Evolutionary conservation across 768 basidiomycete species (phyloP).

Genomic region (Mycena vitilis): DNA sequence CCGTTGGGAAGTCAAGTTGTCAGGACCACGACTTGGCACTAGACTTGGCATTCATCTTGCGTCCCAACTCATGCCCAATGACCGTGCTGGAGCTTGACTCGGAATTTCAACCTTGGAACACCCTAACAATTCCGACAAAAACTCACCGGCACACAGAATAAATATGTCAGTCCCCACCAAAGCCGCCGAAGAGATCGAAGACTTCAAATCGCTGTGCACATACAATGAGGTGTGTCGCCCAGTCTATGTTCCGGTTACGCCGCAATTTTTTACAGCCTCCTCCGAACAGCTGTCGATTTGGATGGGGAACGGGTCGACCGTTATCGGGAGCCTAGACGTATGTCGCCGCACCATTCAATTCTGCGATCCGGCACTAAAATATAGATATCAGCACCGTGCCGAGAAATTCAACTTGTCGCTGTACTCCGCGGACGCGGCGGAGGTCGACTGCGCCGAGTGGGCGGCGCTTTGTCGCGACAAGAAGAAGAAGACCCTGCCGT

Average conservation of each 20-base stretch:
- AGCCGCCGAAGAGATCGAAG: not conserved
- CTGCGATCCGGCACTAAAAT: not conserved
- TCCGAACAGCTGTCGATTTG: slow-evolving; percentile 18
- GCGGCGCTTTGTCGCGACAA: not conserved
- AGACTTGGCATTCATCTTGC: no score
- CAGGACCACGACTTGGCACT: no score
- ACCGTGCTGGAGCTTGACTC: no score
- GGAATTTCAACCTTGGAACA: no score
- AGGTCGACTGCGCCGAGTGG: not conserved
- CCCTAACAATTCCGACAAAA: no score
- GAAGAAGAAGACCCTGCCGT: slow-evolving; percentile 3
- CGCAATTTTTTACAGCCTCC: not conserved
- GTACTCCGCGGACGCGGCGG: not conserved
- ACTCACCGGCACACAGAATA: slow-evolving; percentile 4
- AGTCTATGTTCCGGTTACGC: not conserved
- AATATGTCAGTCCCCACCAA: slow-evolving; percentile 24
- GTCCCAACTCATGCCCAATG: no score
- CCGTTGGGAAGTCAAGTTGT: no score
- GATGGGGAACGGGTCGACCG: slow-evolving; percentile 23
- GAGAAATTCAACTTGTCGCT: slow-evolving; percentile 24
- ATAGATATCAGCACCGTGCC: not conserved
- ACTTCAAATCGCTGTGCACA: slow-evolving; percentile 10
- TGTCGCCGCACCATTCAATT: not conserved
- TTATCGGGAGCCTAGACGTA: slow-evolving; percentile 16
- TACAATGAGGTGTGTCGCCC: slow-evolving; percentile 11